Conservation (phyloP, 2,329 filamentous ascomycete genomes). For the Ophiostoma montium region DNA sequence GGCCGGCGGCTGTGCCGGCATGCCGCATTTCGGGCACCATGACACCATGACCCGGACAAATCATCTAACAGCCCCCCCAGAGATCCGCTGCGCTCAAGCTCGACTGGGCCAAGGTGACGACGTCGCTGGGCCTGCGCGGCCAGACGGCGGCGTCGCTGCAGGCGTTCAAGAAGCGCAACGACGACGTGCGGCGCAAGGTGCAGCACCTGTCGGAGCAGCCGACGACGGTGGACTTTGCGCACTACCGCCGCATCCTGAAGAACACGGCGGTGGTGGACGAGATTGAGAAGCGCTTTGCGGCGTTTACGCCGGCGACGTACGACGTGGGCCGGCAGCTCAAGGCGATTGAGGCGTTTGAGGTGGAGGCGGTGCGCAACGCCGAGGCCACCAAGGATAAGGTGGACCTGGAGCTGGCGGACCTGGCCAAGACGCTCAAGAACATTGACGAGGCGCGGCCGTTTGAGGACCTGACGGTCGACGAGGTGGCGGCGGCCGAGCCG, state of each 20-base stretch:
- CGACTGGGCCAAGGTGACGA: slow-evolving; percentile 94
- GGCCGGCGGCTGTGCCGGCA: not conserved
- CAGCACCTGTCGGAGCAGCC: slow-evolving; percentile 70
- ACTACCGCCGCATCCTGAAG: slow-evolving; percentile 87
- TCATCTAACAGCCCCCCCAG: slow-evolving; percentile 34
- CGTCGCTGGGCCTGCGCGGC: slow-evolving; percentile 89
- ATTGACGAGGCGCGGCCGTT: slow-evolving; percentile 93
- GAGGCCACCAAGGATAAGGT: slow-evolving; percentile 95
- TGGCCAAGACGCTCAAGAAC: slow-evolving; percentile 90
- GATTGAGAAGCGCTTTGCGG: slow-evolving; percentile 89
- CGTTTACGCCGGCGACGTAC: slow-evolving; percentile 86
- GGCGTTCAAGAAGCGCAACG: slow-evolving; percentile 99
- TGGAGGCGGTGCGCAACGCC: slow-evolving; percentile 91
- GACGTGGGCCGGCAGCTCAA: slow-evolving; percentile 90
- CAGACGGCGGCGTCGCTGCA: slow-evolving; percentile 84
- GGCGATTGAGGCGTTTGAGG: slow-evolving; percentile 96
- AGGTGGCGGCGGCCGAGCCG: slow-evolving; percentile 83
- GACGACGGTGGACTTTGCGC: slow-evolving; percentile 77
- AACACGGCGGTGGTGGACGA: slow-evolving; percentile 92
- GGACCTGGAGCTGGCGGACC: slow-evolving; percentile 83
- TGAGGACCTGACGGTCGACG: slow-evolving; percentile 94
- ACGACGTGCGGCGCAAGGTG: slow-evolving; percentile 92
- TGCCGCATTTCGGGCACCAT: not conserved
- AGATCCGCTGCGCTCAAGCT: slow-evolving; percentile 97
- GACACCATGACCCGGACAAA: not conserved